Evolutionary conservation across 352 stramenopile genomes (phyloP), one percentile per base, ranked within the genome.

Genomic region (Pythium chondricola): DNA sequence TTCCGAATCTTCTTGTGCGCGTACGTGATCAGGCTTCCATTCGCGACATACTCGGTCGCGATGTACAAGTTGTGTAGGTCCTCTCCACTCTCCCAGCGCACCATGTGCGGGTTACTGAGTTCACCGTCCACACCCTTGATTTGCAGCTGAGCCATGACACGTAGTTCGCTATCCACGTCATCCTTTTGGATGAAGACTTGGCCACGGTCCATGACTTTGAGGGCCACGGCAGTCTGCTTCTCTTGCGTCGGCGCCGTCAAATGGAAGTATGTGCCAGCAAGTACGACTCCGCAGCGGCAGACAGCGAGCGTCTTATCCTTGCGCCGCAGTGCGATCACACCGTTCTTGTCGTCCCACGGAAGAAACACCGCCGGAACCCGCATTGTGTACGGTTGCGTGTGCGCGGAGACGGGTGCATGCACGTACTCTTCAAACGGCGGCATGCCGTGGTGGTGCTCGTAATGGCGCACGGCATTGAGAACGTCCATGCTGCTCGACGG

Each of bases 1-100:
- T 75, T 58, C 11, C 76, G 75, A 38, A 89, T 84, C 35, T 69
- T 70, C 33, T 74, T 75, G 65, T 90, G 74, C 16, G 79, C 79
- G 40, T 80, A 93, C 31, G 65, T 64, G 40, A 85, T 61, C 5
- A 93, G 60, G 44, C 79, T 91, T 13, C 82, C 79, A 52, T 91
- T 93, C 37, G 79, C 65, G 24, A 93, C 71, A 43, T 74, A 88
- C 42, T 93, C 82, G 5, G 82, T 93, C 24, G 77, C 79, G 37
- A 93, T 71, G 61, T 93, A 93, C 40, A 85, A 51, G 45, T 93
- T 93, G 61, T 77, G 71, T 7, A 33, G 39, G 51, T 90, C 81
- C 43, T 80, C 69, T 2, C 69, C 65, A 46, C 74, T 83, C 47
- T 91, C 82, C 82, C 82, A 93, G 21, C 78, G 73, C 40, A 93